These are phyloP conservation scores for Tilletia setariae DNA, from an alignment of 1,284 basidiomycete species.

Conservation along the genomic window DNA sequence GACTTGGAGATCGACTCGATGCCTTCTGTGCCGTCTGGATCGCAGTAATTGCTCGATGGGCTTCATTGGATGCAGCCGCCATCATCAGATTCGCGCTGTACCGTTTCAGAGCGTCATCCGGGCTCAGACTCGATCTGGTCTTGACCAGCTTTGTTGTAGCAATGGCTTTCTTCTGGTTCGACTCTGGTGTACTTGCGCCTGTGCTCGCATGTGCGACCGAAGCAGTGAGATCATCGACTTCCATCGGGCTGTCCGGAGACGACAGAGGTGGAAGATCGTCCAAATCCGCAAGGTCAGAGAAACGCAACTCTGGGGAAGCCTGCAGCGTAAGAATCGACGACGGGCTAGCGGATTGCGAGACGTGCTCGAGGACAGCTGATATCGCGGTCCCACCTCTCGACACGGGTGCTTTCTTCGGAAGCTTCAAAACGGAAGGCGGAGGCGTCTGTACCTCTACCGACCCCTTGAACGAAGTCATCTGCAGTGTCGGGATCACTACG, in stretches of 20 bases:
- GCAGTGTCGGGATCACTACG: not conserved
- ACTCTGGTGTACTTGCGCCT: not conserved
- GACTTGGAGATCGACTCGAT: not conserved
- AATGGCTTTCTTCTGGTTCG: not conserved
- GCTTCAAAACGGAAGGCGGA: not conserved
- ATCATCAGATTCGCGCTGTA: not conserved
- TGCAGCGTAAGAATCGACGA: not conserved
- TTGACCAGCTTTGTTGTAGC: not conserved
- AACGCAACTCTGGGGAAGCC: not conserved
- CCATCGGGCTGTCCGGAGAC: not conserved
- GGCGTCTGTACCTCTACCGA: not conserved
- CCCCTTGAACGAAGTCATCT: too few species aligned
- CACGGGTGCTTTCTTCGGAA: not conserved
- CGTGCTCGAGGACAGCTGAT: not conserved
- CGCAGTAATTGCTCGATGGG: not conserved
- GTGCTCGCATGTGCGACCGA: not conserved
- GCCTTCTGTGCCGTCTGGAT: not conserved
- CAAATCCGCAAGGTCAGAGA: too few species aligned
- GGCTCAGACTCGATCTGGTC: too few species aligned
- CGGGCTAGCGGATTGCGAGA: not conserved
- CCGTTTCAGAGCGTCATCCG: not conserved
- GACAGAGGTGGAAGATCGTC: too few species aligned
- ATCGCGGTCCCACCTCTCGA: not conserved
- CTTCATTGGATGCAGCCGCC: not conserved
- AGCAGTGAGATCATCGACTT: not conserved